Percentiles rank a stretch among this genome's conserved stretches.
Conservation (phyloP, 164 flowering plant genomes). For the Euptelea pleiosperma region DNA sequence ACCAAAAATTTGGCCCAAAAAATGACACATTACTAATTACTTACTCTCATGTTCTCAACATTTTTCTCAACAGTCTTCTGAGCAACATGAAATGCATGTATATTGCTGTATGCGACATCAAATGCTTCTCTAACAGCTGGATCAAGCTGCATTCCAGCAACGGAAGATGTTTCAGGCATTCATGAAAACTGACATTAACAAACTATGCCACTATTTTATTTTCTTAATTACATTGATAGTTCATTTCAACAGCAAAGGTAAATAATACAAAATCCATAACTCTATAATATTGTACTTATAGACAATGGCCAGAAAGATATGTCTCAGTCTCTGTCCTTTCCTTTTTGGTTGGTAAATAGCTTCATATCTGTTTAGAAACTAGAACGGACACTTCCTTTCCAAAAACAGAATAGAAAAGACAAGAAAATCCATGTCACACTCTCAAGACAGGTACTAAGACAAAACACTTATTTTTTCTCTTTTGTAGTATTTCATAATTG, state of each 20-base stretch:
- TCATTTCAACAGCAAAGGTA: background rate
- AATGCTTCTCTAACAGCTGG: constrained; percentile 68
- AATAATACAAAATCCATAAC: background rate
- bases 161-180: background rate
- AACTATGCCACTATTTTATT: background rate
- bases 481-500: no score
- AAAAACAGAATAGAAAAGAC: no score
- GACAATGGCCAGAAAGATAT: no score
- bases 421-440: no score
- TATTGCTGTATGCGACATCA: constrained; percentile 92
- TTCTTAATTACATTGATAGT: background rate
- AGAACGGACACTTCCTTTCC: no score
- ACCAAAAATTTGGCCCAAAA: background rate
- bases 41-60: constrained; percentile 91
- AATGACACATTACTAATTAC: constrained; percentile 13
- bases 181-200: no score
- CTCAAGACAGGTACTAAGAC: no score
- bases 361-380: no score
- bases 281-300: no score
- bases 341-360: no score
- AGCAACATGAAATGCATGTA: constrained; percentile 88
- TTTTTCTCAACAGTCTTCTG: constrained; percentile 66
- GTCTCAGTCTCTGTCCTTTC: no score
- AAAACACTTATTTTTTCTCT: no score
- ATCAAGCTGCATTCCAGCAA: constrained; percentile 59